A percentile compares a stretch with the other conserved stretches of the same genome.
Evolutionary conservation across 805 yeast genomes (phyloP).

Genomic region (Metschnikowia lachancei): DNA sequence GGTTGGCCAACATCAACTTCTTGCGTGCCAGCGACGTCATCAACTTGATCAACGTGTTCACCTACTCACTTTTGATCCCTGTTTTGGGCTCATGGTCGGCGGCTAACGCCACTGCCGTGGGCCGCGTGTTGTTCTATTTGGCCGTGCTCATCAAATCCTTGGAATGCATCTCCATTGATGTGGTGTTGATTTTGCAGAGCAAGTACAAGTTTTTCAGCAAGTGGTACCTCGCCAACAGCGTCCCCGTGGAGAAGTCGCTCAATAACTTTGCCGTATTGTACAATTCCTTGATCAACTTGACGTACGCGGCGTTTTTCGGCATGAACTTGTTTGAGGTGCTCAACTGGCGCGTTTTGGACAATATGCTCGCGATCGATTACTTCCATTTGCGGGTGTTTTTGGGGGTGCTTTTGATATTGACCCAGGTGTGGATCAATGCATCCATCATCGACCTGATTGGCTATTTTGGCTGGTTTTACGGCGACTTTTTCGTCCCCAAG

Average conservation of each 20-base stretch:
- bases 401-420: conserved; percentile 52
- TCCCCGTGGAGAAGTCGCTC: conserved; percentile 62
- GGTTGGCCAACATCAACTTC: conserved; percentile 59
- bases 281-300: conserved; percentile 47
- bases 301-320: conserved; percentile 53
- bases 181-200: conserved; percentile 58
- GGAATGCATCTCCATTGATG: conserved; percentile 51
- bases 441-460: conserved; percentile 72
- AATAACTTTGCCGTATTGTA: conserved; percentile 72
- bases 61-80: conserved; percentile 45
- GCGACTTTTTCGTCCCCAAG: conserved; percentile 72
- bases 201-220: conserved; percentile 60
- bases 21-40: conserved; percentile 63
- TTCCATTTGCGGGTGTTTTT: conserved; percentile 53
- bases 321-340: conserved; percentile 32
- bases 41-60: conserved; percentile 42
- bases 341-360: conserved; percentile 8
- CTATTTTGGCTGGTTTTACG: conserved; percentile 87
- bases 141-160: conserved; percentile 48
- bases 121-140: conserved; percentile 31
- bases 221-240: conserved; percentile 60
- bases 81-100: conserved; percentile 29
- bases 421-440: conserved; percentile 67
- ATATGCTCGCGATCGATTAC: conserved; percentile 31
- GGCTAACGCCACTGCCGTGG: conserved; percentile 21